Percentiles rank a stretch among this genome's conserved stretches.
phyloP scores from a whole-genome alignment of 2,329 filamentous ascomycete genomes.

The Scedosporium minutisporum region DNA sequence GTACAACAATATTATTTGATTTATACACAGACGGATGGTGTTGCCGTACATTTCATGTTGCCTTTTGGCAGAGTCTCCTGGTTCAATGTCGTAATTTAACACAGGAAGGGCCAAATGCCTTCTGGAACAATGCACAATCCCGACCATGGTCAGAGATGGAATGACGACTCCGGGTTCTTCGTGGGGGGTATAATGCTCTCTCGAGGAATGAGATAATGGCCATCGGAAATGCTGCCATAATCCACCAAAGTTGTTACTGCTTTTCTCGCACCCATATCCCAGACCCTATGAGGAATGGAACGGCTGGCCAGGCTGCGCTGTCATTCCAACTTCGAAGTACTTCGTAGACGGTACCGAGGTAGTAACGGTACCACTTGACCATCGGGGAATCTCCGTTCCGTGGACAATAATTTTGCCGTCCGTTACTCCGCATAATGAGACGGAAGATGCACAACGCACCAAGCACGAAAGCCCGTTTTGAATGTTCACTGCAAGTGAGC shows the following conservation, averaged over 20 bases:
- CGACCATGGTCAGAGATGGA: background rate
- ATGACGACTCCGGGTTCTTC: background rate
- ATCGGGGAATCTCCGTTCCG: constrained; percentile 6
- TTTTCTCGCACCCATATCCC: background rate
- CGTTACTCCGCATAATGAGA: background rate
- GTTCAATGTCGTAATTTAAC: background rate
- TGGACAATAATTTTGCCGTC: constrained; percentile 5
- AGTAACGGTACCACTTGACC: background rate
- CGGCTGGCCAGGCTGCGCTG: background rate
- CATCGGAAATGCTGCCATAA: background rate
- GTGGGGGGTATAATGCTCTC: background rate
- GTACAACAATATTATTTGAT: background rate
- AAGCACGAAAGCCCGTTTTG: background rate
- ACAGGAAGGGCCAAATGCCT: background rate
- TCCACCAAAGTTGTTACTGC: background rate
- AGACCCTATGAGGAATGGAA: background rate
- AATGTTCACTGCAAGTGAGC: background rate
- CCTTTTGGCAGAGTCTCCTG: background rate
- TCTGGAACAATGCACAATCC: constrained; percentile 1
- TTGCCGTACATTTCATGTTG: background rate
- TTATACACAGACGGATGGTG: background rate
- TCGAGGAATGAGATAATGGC: background rate
- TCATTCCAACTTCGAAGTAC: background rate
- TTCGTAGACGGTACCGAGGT: too few species aligned
- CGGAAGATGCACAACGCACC: background rate